Percentiles rank a stretch among this genome's conserved stretches.
These are phyloP conservation scores for Lepidium africanum DNA, from an alignment of 345 rosid species.

Conservation along the genomic window DNA sequence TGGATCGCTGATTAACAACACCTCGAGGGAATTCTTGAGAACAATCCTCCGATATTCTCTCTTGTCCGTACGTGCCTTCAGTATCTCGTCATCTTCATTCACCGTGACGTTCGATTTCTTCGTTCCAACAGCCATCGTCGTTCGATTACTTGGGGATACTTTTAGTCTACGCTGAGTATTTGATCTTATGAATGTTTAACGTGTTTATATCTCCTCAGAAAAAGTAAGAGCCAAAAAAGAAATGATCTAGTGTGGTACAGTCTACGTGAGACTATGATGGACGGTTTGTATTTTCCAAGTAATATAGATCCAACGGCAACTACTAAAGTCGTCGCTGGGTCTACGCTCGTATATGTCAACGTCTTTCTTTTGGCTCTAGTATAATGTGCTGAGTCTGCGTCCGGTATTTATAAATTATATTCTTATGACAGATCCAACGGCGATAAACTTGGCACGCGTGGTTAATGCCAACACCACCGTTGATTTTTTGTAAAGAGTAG, in stretches of 20 bases:
- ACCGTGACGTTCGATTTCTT: background rate
- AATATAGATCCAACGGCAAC: background rate
- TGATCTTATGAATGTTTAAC: background rate
- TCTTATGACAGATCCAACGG: too few relatives aligned
- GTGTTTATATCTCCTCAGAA: too few relatives aligned
- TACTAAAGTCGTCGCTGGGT: background rate
- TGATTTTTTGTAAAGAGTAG: too few relatives aligned
- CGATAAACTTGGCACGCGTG: too few relatives aligned
- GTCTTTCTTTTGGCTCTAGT: too few relatives aligned
- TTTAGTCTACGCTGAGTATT: background rate
- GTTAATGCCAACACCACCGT: too few relatives aligned
- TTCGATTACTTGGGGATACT: background rate
- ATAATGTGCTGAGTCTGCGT: too few relatives aligned
- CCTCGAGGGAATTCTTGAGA: conserved; percentile 57
- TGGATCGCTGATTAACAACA: conserved; percentile 69
- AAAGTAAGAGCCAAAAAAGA: background rate
- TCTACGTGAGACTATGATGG: background rate
- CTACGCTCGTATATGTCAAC: background rate
- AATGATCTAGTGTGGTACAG: background rate
- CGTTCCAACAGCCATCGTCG: conserved; percentile 37
- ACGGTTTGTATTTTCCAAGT: background rate
- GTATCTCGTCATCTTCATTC: conserved; percentile 27
- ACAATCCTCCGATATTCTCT: conserved; percentile 60
- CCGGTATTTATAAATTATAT: too few relatives aligned
- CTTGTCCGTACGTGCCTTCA: conserved; percentile 65